Base-by-base conservation (phyloP, 108 stramenopile species). In the Cyclotella kingstonii region DNA sequence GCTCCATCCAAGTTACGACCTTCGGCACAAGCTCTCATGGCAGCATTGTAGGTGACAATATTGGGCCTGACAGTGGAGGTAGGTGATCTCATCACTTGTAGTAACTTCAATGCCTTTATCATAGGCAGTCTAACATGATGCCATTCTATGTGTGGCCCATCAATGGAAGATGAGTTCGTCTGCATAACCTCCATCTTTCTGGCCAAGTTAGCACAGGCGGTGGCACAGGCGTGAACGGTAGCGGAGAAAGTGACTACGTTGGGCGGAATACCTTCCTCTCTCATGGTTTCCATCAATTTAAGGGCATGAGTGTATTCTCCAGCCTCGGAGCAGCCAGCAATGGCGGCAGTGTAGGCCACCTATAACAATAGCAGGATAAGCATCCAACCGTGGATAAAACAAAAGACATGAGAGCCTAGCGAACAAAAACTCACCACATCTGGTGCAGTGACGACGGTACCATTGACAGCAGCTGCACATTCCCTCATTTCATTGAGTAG, bases 21-120 rank as follows among this genome's bases (percentile, higher is more conserved):
- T 63, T 91, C 90, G 8, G 90, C 90, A 62, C 90, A 91, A 10
- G 79, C 83, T 11, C 85, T 73, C 59, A 91, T 88, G 0, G 85
- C 86, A 35, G 90, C 90, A 71, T 91, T 91, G 81, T 88, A 91
- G 8, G 87, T 76, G 30, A 84, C 74, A 25, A 86, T 83, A 69
- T 87, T 91, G 4, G 90, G 90, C 29, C 73, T 71, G 19, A 83
- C 79, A 0, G 68, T 50, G n/a, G 55, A 82, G 0, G 62, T 52
- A n/a, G 84, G 79, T 25, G 73, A 60, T 47, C 85, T 84, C 74
- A 86, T 70, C 19, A 78, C 72, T 17, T 67, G 38, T 30, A 91
- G 54, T n/a, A 91, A 50, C 46, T 70, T 64, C 60, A 91, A 39
- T n/a, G 85, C 90, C 49, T 80, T 81, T 15, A 49, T 51, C 57